Percentiles rank a stretch among this genome's conserved stretches.
Conservation (phyloP, 768 basidiomycete species). For the Tylopilus plumbeoviolaceoides region DNA sequence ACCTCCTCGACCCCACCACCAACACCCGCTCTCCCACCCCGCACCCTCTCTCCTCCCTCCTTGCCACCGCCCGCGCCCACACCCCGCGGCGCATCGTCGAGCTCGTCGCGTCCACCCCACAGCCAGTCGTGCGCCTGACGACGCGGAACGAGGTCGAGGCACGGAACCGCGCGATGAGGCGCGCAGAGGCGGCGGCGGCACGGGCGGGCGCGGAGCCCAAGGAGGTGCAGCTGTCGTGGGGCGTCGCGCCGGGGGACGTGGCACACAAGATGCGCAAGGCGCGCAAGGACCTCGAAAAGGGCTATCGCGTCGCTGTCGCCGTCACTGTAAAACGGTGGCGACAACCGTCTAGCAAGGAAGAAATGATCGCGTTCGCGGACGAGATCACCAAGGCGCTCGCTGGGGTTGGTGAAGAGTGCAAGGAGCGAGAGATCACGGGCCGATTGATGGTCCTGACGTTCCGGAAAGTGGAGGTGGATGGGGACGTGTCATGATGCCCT, state of each 20-base stretch:
- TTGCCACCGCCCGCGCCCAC: constrained; percentile 33
- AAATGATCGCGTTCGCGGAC: constrained; percentile 44
- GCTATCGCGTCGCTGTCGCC: constrained; percentile 51
- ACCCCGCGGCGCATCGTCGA: constrained; percentile 42
- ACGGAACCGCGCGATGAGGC: constrained; percentile 36
- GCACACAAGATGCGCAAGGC: constrained; percentile 63
- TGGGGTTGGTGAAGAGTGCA: constrained; percentile 55
- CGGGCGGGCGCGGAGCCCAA: constrained; percentile 40
- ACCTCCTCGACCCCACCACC: constrained; percentile 46
- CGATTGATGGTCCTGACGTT: constrained; percentile 42
- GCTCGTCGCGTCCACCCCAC: constrained; percentile 46
- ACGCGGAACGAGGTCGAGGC: constrained; percentile 41
- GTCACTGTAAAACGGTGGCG: constrained; percentile 49
- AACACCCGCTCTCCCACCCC: constrained; percentile 34
- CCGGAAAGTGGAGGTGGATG: constrained; percentile 28
- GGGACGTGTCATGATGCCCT: constrained; percentile 7
- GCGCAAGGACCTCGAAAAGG: constrained; percentile 54
- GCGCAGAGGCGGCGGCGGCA: constrained; percentile 30
- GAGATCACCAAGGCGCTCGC: constrained; percentile 39
- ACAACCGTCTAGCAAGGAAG: constrained; percentile 30
- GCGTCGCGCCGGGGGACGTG: constrained; percentile 52
- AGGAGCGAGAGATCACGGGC: constrained; percentile 36
- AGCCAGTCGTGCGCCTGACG: constrained; percentile 59
- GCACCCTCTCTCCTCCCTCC: constrained; percentile 37
- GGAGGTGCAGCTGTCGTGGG: constrained; percentile 74